Conservation (phyloP, 345 rosid genomes). For the Melaleuca quinquenervia region DNA sequence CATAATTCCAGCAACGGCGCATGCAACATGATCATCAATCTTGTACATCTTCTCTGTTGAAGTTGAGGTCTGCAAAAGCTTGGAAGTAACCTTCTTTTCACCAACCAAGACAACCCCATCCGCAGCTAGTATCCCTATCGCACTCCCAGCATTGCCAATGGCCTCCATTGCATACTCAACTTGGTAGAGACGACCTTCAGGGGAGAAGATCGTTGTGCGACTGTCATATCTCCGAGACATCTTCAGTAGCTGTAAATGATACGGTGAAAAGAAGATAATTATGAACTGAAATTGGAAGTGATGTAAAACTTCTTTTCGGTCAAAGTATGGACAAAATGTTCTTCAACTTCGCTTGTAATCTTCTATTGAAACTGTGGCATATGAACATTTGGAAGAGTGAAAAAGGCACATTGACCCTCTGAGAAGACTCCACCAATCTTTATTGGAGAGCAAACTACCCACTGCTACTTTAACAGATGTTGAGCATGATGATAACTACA, state of each 20-base stretch:
- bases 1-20: conserved; percentile 98
- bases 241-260: background rate
- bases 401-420: background rate
- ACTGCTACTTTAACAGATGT: background rate
- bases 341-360: background rate
- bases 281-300: background rate
- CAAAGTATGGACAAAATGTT: background rate
- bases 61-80: conserved; percentile 85
- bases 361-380: background rate
- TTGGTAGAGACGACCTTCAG: conserved; percentile 98
- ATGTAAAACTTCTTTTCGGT: background rate
- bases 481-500: background rate
- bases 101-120: conserved; percentile 91
- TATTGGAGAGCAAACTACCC: background rate
- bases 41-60: conserved; percentile 96
- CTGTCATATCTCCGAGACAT: conserved; percentile 99
- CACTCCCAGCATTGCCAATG: conserved; percentile 93
- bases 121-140: conserved; percentile 78
- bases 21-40: conserved; percentile 92
- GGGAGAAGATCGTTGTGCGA: conserved; percentile 97
- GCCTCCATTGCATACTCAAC: conserved; percentile 99
- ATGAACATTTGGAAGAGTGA: background rate
- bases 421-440: background rate
- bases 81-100: conserved; percentile 96
- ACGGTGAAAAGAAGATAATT: background rate